Evolutionary conservation across 305 asterid genomes (phyloP), one percentile per base, ranked within the genome.

Genomic region (Solanum hybrid): DNA sequence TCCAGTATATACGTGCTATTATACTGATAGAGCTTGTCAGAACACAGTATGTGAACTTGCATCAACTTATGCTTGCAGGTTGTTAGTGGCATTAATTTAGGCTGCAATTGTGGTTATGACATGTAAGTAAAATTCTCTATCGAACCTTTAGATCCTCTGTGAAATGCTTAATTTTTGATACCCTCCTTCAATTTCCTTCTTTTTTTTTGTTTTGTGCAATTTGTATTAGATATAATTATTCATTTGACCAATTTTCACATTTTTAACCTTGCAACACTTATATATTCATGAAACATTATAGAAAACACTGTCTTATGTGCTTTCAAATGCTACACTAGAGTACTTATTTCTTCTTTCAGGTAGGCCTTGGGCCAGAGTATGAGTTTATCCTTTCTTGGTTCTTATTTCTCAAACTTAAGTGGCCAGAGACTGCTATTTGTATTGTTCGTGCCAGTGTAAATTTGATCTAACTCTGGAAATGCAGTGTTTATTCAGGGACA

Each of bases 41-140:
- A 42, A 42, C 12, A 42, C 18, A 26, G 35, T 42, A 40, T 13
- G 24, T 26, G n/a, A 24, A 26, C 69, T 81, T n/a, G 12, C 89
- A 88, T 90, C 88, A 79, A 86, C 89, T 31, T 92, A 36, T 91
- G 39, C 87, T 90, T 94, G 94, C 94, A 91, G 98, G 93, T 92
- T 79, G 90, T 96, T 92, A 96, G 99, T 90, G 98, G 99, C 93
- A 96, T 96, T 90, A 96, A 96, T 90, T 94, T 93, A 96, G 97
- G 97, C 88, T 95, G 96, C 96, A 96, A 96, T 91, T 95, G 96
- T 73, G 96, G 98, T 74, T 96, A 95, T 93, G 97, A 95, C 93
- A 92, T 95, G 97, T 95, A 80, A 91, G 98, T 93, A 91, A 24
- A 86, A 39, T 88, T 37, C 33, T 37, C 81, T 28, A 1, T 29